Percentiles rank a stretch among this genome's conserved stretches.
Conservation (phyloP, 257 asterid genomes). For the Verbena officinalis region DNA sequence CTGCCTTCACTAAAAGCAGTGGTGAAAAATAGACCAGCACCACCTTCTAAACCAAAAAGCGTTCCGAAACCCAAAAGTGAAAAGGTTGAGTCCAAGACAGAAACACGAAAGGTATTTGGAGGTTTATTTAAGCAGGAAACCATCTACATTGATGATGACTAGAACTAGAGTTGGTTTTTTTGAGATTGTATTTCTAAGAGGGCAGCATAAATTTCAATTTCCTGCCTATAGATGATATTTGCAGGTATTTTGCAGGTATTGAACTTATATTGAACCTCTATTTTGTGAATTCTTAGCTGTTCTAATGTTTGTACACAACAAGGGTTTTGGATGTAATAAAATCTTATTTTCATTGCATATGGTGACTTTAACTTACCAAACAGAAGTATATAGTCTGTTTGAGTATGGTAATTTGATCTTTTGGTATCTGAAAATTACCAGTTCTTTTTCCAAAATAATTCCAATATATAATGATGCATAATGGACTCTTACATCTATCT, state of each 20-base stretch:
- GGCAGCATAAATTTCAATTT: neutral
- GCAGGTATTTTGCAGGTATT: constrained; percentile 24
- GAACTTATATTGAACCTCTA: too few relatives aligned
- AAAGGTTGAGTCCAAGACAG: constrained; percentile 50
- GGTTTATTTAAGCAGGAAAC: constrained; percentile 94
- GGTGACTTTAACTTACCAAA: too few relatives aligned
- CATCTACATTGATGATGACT: constrained; percentile 87
- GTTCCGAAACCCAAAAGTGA: constrained; percentile 42
- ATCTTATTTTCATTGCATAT: too few relatives aligned
- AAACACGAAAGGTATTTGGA: constrained; percentile 81
- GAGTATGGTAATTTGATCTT: too few relatives aligned
- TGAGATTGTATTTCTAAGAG: constrained; percentile 25
- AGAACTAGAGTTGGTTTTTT: constrained; percentile 29
- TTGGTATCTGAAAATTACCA: too few relatives aligned
- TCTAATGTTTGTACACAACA: constrained; percentile 16
- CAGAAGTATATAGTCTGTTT: too few relatives aligned
- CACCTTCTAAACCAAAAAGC: constrained; percentile 42
- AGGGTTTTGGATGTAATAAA: too few relatives aligned
- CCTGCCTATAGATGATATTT: constrained; percentile 29
- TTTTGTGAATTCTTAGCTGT: constrained; percentile 24
- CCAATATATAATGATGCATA: too few relatives aligned
- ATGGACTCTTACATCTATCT: too few relatives aligned
- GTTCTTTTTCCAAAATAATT: too few relatives aligned
- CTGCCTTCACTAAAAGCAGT: constrained; percentile 77
- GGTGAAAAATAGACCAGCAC: constrained; percentile 42